These are phyloP conservation scores for Aspergillus hiratsukae DNA, from an alignment of 2,329 filamentous ascomycete genomes.

Conservation along the genomic window DNA sequence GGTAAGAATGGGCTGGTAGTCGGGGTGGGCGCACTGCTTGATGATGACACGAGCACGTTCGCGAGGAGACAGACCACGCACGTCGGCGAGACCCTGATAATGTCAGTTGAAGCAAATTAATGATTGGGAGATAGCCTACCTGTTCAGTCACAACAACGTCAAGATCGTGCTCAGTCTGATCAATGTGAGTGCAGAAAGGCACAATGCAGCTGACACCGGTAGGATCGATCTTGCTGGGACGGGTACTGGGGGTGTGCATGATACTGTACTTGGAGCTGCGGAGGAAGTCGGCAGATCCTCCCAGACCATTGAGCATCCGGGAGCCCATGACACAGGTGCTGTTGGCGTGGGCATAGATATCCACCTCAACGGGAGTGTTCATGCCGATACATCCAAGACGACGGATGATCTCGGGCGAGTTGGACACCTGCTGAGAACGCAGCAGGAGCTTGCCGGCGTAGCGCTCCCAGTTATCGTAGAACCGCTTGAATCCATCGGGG, in stretches of 20 bases:
- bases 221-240: constrained; percentile 77
- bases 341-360: constrained; percentile 93
- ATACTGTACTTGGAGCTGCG: constrained; percentile 77
- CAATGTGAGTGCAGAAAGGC: constrained; percentile 88
- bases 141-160: constrained; percentile 78
- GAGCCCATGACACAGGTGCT: constrained; percentile 83
- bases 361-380: constrained; percentile 92
- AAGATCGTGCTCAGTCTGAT: constrained; percentile 89
- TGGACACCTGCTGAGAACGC: constrained; percentile 81
- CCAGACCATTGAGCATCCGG: constrained; percentile 81
- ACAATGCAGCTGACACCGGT: constrained; percentile 81
- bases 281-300: constrained; percentile 77
- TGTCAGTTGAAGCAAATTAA: not conserved
- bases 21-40: constrained; percentile 77
- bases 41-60: constrained; percentile 83
- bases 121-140: constrained; percentile 16
- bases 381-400: constrained; percentile 84
- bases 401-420: constrained; percentile 86
- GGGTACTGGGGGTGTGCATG: constrained; percentile 84
- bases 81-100: constrained; percentile 73
- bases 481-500: constrained; percentile 83
- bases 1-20: constrained; percentile 75
- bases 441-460: constrained; percentile 81
- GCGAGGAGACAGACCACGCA: constrained; percentile 71
- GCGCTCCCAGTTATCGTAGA: constrained; percentile 78